A percentile compares a stretch with the other conserved stretches of the same genome.
Conservation (phyloP, 140 eudicot species). For the Senecio squalidus region DNA sequence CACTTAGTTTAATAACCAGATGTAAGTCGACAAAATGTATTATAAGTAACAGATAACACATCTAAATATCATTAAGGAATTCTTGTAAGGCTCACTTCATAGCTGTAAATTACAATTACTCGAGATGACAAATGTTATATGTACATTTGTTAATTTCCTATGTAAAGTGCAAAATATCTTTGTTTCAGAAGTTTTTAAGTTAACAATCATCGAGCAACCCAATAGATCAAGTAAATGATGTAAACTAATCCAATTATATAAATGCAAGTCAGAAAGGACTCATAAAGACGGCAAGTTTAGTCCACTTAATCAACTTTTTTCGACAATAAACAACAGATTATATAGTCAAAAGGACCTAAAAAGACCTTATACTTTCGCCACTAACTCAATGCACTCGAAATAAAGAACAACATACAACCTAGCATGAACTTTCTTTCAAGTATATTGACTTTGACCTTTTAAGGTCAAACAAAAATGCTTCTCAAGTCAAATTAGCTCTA, state of each 20-base stretch:
- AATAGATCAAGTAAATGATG: no score
- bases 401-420: not conserved
- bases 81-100: no score
- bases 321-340: no score
- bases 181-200: not conserved
- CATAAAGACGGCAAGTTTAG: no score
- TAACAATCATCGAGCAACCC: not conserved
- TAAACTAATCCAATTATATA: no score
- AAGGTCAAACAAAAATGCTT: slow-evolving; percentile 3
- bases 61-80: not conserved
- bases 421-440: not conserved
- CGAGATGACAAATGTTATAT: no score
- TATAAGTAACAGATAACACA: not conserved
- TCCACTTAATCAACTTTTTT: no score
- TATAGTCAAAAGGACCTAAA: not conserved
- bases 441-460: not conserved
- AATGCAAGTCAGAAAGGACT: no score
- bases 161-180: no score
- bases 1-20: no score
- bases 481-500: not conserved
- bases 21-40: not conserved
- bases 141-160: no score
- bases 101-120: no score
- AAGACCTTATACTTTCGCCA: not conserved
- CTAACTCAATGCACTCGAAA: not conserved